phyloP scores from a whole-genome alignment of 108 stramenopile genomes.

The Cylindrotheca fusiformis region DNA sequence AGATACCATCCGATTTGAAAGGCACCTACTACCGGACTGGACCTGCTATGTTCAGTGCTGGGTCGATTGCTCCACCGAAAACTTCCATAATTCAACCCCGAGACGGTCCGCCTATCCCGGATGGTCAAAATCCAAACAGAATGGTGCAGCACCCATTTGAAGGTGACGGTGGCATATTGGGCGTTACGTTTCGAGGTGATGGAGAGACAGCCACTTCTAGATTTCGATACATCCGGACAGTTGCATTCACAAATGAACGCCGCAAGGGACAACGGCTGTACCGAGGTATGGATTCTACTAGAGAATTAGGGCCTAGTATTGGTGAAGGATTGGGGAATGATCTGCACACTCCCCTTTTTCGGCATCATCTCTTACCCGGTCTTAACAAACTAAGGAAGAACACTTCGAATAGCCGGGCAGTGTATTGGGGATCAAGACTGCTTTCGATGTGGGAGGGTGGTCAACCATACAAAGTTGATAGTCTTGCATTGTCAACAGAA shows the following conservation, averaged over 20 bases:
- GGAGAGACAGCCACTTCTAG: constrained; percentile 27
- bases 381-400: constrained; percentile 81
- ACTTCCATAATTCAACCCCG: constrained; percentile 74
- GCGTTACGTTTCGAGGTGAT: constrained; percentile 65
- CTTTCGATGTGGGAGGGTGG: constrained; percentile 81
- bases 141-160: constrained; percentile 85
- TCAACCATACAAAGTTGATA: constrained; percentile 80
- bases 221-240: constrained; percentile 73
- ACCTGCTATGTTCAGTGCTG: constrained; percentile 88
- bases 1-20: constrained; percentile 61
- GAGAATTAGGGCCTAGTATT: constrained; percentile 29
- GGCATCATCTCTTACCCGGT: constrained; percentile 79
- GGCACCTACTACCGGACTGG: constrained; percentile 80
- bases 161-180: constrained; percentile 78
- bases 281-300: constrained; percentile 79
- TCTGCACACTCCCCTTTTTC: constrained; percentile 58
- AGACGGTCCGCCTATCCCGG: constrained; percentile 70
- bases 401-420: constrained; percentile 68
- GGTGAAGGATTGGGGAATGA: constrained; percentile 60
- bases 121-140: constrained; percentile 61
- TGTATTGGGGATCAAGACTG: constrained; percentile 76
- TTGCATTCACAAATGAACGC: constrained; percentile 77
- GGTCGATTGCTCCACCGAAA: constrained; percentile 75
- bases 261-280: constrained; percentile 79
- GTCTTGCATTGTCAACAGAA: constrained; percentile 72